Evolutionary conservation across 768 basidiomycete species (phyloP).

Genomic region (Mycena leptocephala): DNA sequence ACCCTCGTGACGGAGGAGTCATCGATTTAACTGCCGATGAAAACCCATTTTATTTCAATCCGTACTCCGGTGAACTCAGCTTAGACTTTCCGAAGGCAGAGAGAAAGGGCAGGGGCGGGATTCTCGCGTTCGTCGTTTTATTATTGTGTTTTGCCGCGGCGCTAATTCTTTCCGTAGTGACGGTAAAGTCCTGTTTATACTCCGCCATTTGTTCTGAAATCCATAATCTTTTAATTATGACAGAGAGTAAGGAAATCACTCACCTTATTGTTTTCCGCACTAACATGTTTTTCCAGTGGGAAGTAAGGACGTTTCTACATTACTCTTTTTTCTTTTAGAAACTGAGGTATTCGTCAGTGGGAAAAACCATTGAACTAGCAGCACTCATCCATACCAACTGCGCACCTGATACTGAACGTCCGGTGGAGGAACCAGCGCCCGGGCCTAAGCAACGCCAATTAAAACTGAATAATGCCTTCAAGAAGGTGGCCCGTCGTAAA

Average conservation of each 20-base stretch:
- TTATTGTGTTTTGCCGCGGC: background rate
- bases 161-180: background rate
- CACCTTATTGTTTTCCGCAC: conserved; percentile 15
- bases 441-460: conserved; percentile 68
- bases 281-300: conserved; percentile 2
- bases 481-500: conserved; percentile 56
- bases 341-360: conserved; percentile 68
- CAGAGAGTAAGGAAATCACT: conserved; percentile 21
- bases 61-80: conserved; percentile 92
- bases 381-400: conserved; percentile 89
- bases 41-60: conserved; percentile 88
- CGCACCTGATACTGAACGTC: conserved; percentile 58
- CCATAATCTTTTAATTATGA: background rate
- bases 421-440: conserved; percentile 41
- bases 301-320: conserved; percentile 10
- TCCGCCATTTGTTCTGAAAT: background rate
- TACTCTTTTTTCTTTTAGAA: conserved; percentile 12
- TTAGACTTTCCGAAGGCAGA: conserved; percentile 89
- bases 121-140: conserved; percentile 80
- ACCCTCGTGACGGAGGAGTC: conserved; percentile 65
- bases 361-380: conserved; percentile 95
- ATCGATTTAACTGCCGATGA: conserved; percentile 91
- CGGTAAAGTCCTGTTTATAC: conserved; percentile 33
- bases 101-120: conserved; percentile 86
- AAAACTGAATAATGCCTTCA: conserved; percentile 77